Percentiles rank a stretch among this genome's conserved stretches.
phyloP scores from a whole-genome alignment of 306 rosid genomes.

The Prinsepia uniflora region DNA sequence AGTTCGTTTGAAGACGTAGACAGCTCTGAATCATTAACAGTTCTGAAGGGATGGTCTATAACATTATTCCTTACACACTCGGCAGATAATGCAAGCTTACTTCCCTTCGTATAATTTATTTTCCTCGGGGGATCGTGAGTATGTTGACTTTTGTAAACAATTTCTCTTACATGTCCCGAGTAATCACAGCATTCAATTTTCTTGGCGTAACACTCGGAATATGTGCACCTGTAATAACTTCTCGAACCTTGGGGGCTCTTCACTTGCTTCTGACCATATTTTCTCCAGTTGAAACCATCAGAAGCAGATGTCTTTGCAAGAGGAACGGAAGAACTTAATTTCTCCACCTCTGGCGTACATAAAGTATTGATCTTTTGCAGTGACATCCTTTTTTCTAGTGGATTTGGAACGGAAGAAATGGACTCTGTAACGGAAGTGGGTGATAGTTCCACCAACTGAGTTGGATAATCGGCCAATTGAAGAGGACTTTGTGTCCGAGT shows the following conservation, averaged over 20 bases:
- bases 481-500: constrained; percentile 42
- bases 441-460: constrained; percentile 44
- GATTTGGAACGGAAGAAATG: constrained; percentile 44
- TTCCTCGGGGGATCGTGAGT: constrained; percentile 75
- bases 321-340: constrained; percentile 44
- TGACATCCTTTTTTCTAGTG: constrained; percentile 34
- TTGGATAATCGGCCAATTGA: constrained; percentile 39
- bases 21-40: constrained; percentile 45
- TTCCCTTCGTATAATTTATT: constrained; percentile 46
- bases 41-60: constrained; percentile 36
- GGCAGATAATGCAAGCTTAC: constrained; percentile 34
- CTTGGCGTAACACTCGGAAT: constrained; percentile 67
- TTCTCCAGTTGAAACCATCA: constrained; percentile 97
- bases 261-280: constrained; percentile 99
- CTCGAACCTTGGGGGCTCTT: constrained; percentile 93
- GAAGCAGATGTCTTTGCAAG: constrained; percentile 54
- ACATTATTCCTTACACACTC: constrained; percentile 41
- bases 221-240: constrained; percentile 86
- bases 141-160: constrained; percentile 77
- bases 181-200: constrained; percentile 82
- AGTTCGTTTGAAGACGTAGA: constrained; percentile 53
- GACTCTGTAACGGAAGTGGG: constrained; percentile 82
- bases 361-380: constrained; percentile 27
- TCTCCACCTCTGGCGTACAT: constrained; percentile 26
- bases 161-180: constrained; percentile 54